These are phyloP conservation scores for Neofusicoccum laricinum DNA, from an alignment of 2,329 filamentous ascomycete species.

Conservation along the genomic window DNA sequence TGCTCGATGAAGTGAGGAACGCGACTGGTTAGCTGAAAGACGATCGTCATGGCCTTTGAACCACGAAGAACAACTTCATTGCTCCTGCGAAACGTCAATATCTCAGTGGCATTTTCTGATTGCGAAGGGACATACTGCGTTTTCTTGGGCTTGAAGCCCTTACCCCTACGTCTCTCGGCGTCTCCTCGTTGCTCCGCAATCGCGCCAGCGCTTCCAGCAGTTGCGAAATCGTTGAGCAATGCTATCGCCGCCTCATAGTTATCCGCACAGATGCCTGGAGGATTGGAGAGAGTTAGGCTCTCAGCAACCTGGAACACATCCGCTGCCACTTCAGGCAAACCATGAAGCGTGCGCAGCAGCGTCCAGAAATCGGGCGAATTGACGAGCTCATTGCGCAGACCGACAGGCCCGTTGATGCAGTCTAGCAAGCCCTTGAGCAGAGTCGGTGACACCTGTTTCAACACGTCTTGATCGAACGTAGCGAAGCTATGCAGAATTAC, in stretches of 20 bases:
- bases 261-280: constrained; percentile 83
- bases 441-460: constrained; percentile 72
- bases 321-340: constrained; percentile 66
- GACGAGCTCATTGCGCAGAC: constrained; percentile 86
- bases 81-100: constrained; percentile 45
- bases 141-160: constrained; percentile 52
- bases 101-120: not conserved
- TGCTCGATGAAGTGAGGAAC: constrained; percentile 87
- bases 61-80: constrained; percentile 74
- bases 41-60: constrained; percentile 74
- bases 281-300: constrained; percentile 65
- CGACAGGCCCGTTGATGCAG: constrained; percentile 74
- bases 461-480: constrained; percentile 72
- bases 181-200: constrained; percentile 68
- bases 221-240: constrained; percentile 86
- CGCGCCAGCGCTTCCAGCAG: constrained; percentile 71
- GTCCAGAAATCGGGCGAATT: constrained; percentile 98
- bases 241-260: constrained; percentile 89
- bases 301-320: constrained; percentile 87
- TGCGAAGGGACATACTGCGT: constrained; percentile 49
- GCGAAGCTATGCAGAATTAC: constrained; percentile 90
- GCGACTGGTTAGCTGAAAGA: constrained; percentile 76
- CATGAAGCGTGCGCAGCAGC: constrained; percentile 73
- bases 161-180: constrained; percentile 48
- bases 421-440: constrained; percentile 75